These are phyloP conservation scores for Parafenestella ontariensis DNA, from an alignment of 2,329 filamentous ascomycete genomes.

Conservation along the genomic window DNA sequence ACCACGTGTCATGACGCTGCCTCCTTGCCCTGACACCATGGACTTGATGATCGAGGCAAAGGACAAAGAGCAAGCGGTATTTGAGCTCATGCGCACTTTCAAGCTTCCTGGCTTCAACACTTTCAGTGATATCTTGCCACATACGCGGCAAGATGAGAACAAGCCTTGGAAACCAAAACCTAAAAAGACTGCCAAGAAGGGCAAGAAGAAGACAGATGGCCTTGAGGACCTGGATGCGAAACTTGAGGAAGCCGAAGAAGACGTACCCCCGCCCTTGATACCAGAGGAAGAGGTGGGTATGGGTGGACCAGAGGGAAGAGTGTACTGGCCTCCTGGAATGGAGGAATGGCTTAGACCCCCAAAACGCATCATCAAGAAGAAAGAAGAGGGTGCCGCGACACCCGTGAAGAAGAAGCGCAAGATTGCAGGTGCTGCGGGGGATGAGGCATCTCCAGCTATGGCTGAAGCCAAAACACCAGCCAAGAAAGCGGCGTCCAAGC, in stretches of 20 bases:
- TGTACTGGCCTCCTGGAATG: slow-evolving; percentile 90
- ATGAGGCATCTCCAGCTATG: slow-evolving; percentile 35
- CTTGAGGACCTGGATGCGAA: slow-evolving; percentile 48
- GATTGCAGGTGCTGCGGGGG: slow-evolving; percentile 23
- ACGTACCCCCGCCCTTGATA: slow-evolving; percentile 53
- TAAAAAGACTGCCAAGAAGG: slow-evolving; percentile 55
- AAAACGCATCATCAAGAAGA: slow-evolving; percentile 71
- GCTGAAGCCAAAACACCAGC: slow-evolving; percentile 46
- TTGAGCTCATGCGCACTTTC: slow-evolving; percentile 89
- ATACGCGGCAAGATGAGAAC: slow-evolving; percentile 79
- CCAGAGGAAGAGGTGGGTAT: slow-evolving; percentile 77
- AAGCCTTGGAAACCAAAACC: slow-evolving; percentile 52
- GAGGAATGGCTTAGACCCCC: slow-evolving; percentile 87
- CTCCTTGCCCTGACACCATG: slow-evolving; percentile 82
- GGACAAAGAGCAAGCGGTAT: slow-evolving; percentile 96
- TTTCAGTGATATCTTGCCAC: slow-evolving; percentile 79
- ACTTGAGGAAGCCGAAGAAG: slow-evolving; percentile 47
- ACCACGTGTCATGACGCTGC: slow-evolving; percentile 77
- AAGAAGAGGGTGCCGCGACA: slow-evolving; percentile 52
- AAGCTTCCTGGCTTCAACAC: slow-evolving; percentile 80
- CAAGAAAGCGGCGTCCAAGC: slow-evolving; percentile 45
- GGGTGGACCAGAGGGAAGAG: slow-evolving; percentile 81
- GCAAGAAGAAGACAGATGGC: slow-evolving; percentile 51
- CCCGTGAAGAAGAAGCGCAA: slow-evolving; percentile 43
- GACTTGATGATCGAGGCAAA: slow-evolving; percentile 99